Percentiles rank a stretch among this genome's conserved stretches.
Evolutionary conservation across 1,284 basidiomycete genomes (phyloP).

Genomic region (Irpex lacteus): DNA sequence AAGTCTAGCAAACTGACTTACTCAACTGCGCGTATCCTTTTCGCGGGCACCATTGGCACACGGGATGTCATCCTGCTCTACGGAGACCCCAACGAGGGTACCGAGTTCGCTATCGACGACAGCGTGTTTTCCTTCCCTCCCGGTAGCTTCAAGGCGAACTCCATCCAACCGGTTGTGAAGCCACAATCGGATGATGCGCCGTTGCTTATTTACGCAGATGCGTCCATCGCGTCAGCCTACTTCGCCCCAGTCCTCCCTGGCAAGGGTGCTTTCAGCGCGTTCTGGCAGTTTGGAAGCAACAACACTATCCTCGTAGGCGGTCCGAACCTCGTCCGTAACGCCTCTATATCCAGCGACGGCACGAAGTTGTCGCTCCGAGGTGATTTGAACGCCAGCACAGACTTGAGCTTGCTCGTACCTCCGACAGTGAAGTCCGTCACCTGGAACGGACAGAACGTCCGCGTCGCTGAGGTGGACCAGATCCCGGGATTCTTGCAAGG

Average conservation of each 20-base stretch:
- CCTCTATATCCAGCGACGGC: conserved; percentile 34
- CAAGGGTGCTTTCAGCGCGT: conserved; percentile 32
- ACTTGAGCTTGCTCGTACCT: conserved; percentile 51
- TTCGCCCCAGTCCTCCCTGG: conserved; percentile 46
- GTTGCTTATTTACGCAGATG: conserved; percentile 65
- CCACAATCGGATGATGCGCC: conserved; percentile 63
- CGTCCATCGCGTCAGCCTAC: conserved; percentile 55
- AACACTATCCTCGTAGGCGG: conserved; percentile 49
- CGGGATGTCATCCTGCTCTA: conserved; percentile 71
- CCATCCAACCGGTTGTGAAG: conserved; percentile 52
- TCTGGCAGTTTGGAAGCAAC: conserved; percentile 53
- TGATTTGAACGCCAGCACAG: conserved; percentile 42
- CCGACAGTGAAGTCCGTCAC: conserved; percentile 47
- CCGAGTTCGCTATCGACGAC: conserved; percentile 49
- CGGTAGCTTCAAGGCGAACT: conserved; percentile 28
- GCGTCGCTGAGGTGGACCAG: conserved; percentile 29
- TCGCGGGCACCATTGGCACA: conserved; percentile 61
- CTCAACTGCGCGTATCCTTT: conserved; percentile 68
- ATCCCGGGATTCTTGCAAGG: conserved; percentile 18
- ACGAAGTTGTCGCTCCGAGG: conserved; percentile 40
- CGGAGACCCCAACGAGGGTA: conserved; percentile 55
- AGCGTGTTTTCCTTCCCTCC: conserved; percentile 49
- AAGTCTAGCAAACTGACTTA: conserved; percentile 48
- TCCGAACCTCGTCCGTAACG: conserved; percentile 54
- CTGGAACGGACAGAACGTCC: conserved; percentile 66